These are phyloP conservation scores for Glebionis coronaria DNA, from an alignment of 129 eudicot genomes.

Conservation along the genomic window DNA sequence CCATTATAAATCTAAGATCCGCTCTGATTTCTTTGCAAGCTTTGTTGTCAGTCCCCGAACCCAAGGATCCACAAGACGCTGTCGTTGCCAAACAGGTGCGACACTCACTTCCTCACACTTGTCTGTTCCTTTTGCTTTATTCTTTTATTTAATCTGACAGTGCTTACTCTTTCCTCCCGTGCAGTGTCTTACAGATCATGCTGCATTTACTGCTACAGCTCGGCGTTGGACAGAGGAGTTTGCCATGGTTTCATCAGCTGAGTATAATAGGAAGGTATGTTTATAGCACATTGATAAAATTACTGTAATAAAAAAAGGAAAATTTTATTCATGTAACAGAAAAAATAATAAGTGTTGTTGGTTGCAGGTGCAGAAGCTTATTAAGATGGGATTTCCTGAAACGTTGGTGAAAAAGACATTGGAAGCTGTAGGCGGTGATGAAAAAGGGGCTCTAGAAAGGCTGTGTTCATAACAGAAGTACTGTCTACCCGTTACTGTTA, in stretches of 20 bases:
- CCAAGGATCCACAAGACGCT: conserved; percentile 39
- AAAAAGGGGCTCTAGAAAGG: conserved; percentile 22
- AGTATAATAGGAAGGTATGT: conserved; percentile 27
- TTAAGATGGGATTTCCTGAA: conserved; percentile 41
- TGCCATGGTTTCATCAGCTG: conserved; percentile 30
- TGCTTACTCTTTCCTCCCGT: conserved; percentile 28
- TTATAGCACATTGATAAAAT: not conserved
- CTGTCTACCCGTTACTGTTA: not conserved
- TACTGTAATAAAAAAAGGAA: not conserved
- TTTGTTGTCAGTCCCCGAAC: conserved; percentile 34
- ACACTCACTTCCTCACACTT: not conserved
- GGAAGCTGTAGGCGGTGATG: conserved; percentile 36
- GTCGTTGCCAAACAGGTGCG: conserved; percentile 39
- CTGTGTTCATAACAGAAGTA: not conserved
- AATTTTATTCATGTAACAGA: not conserved
- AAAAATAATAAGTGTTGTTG: not conserved
- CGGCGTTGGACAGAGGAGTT: conserved; percentile 35
- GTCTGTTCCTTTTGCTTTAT: not conserved
- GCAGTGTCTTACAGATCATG: conserved; percentile 31
- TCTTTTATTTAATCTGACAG: not conserved
- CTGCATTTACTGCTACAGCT: conserved; percentile 29
- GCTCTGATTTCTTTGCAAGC: conserved; percentile 35
- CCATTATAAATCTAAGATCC: conserved; percentile 30
- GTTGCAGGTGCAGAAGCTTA: conserved; percentile 40
- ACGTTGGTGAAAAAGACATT: conserved; percentile 24